Conservation (phyloP, 1,284 basidiomycete genomes). For the Trichosporon faecale region DNA sequence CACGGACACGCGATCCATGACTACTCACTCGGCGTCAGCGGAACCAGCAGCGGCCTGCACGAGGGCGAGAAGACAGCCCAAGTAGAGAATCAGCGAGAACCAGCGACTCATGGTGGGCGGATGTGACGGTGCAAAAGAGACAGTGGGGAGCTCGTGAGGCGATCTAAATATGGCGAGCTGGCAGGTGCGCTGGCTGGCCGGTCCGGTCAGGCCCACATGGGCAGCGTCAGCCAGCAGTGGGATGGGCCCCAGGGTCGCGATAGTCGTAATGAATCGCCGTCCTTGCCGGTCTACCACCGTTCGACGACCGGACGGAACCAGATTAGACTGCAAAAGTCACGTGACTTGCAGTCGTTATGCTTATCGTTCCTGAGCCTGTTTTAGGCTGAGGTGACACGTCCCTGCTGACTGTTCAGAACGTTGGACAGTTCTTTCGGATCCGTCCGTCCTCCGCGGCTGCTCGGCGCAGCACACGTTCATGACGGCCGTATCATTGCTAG, state of each 20-base stretch:
- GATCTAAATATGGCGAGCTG: not conserved
- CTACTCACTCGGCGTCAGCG: not conserved
- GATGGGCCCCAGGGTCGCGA: not conserved
- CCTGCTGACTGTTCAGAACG: not conserved
- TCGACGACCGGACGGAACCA: not conserved
- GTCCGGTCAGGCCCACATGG: not conserved
- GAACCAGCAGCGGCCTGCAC: not conserved
- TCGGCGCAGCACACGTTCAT: not conserved
- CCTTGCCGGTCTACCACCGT: not conserved
- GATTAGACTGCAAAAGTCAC: not conserved
- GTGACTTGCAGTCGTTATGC: not conserved
- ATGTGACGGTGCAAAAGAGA: not conserved
- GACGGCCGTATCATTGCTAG: not conserved
- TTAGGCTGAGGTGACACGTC: not conserved
- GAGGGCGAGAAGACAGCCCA: not conserved
- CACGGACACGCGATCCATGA: not conserved
- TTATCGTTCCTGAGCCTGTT: constrained; percentile 2
- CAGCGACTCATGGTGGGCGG: constrained; percentile 2
- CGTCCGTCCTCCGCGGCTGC: not conserved
- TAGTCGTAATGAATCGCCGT: not conserved
- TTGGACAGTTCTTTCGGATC: not conserved
- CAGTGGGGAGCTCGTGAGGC: not conserved
- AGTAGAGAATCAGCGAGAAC: constrained; percentile 1
- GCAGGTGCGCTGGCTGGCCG: not conserved
- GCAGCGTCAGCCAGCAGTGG: not conserved